Base-by-base conservation (phyloP, 257 asterid species). In the Rehmannia glutinosa region DNA sequence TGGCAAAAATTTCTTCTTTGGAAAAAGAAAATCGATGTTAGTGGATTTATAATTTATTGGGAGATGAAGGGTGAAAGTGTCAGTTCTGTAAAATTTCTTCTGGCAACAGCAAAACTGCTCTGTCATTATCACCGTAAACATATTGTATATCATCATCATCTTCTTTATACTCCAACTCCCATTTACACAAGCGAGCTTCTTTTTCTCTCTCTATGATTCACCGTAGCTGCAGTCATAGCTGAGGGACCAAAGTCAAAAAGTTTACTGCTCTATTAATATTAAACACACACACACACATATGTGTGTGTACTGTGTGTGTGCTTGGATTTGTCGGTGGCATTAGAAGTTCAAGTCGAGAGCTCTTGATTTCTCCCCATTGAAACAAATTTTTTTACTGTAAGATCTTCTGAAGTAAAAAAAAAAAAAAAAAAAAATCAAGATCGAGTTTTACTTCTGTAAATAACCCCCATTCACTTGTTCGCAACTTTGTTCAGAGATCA, bases 261-360 rank as follows among this genome's bases (percentile, higher is more conserved):
- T 77, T 27, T 69, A 49, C 50, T 36, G 24, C 55, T 52, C n/a
- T 15, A 52, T 16, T 7, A 23, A 4, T 43, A 46, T 39, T 41
- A 12, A 8, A 43, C 30, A 10, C 2, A 21, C 1, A 8, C 19
- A 15, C 15, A 15, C n/a, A 43, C 68, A 30, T 30, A 30, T 30
- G 6, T 30, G 8, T 32, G 8, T 8, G 8, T 32, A 32, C n/a
- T 32, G 8, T 32, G 8, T 11, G 3, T 6, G 43, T 11, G 43
- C 49, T 57, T 20, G 59, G 41, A 50, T 43, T 59, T 77, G 78
- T 77, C 73, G 75, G 78, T 72, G 73, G 36, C 78, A 5, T 50
- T 39, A 17, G 43, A 36, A 61, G 32, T 55, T 72, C 8, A 20
- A 30, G 55, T 51, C 66, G 42, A 45, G 59, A 57, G 65, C 70